Base-by-base conservation (phyloP, 2,329 filamentous ascomycete species). In the Stylonectria norvegica region DNA sequence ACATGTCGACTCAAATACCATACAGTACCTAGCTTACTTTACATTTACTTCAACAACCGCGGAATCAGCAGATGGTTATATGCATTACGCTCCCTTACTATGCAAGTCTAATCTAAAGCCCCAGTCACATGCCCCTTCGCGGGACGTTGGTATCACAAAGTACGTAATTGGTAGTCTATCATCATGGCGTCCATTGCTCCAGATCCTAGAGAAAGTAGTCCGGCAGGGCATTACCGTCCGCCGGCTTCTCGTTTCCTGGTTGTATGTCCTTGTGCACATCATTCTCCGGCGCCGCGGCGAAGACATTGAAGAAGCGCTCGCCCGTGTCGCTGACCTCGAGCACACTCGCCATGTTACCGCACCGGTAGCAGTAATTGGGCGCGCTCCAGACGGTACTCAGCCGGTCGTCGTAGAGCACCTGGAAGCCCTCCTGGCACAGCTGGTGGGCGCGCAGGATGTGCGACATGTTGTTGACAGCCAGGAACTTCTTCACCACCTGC, bases 381-480 rank as follows among this genome's bases (percentile, higher is more conserved):
- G 93, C 93, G 62, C 89, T 96, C 93, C 93, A 98, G 5, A 98
- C 93, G 1, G 93, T 98, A 64, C 89, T 95, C 25, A 98, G 70
- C 12, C 85, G 80, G 66, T 97, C 91, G 58, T 97, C 91, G 64
- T 95, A 98, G 12, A 98, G 79, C 33, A 97, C 86, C 68, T 97
- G 93, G 65, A 91, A 98, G 1, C 93, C 93, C 69, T 98, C 93
- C 65, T 98, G 93, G 64, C 93, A 98, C 4, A 98, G 78, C 70
- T 98, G 93, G 66, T 98, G 93, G n/a, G 93, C 93, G 17, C 93
- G 86, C 41, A 98, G 74, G 50, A 98, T 98, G 65, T 98, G 93
- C 20, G 85, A 91, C 90, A 98, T 97, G 64, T 81, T 85, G 68
- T 98, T 98, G 56, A 98, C 90, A 55, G 93, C 88, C 20, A 98